Evolutionary conservation across 1,139 yeast genomes (phyloP), one percentile per base, ranked within the genome.

Genomic region (Blastobotrys illinoisensis): DNA sequence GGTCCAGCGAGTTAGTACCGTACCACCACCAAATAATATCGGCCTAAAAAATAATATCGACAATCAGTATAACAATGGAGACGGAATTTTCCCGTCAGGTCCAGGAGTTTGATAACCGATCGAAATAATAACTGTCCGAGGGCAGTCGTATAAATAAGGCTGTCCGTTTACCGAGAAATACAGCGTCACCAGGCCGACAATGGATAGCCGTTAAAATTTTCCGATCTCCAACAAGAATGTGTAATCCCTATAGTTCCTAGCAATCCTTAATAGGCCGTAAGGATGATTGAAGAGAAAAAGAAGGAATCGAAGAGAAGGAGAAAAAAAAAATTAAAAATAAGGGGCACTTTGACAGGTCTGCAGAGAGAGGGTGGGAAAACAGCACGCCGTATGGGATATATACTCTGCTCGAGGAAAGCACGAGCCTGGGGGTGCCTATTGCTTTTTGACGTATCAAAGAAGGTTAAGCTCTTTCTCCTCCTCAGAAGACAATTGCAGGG

Each of bases 321-420:
- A 6, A 18, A 46, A 19, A 47, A 36, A 19, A 24, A 18, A 46
- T 9, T 16, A 26, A 46, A 46, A 26, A 26, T 26, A 46, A 26
- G 49, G 49, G 49, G 49, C 13, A 16, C 16, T 23, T 13, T 24
- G 49, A 16, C 43, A 24, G 20, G 26, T 26, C 43, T 44, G 46
- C 24, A 44, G n/a, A 44, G 9, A 23, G 24, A 13, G 16, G 16
- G 11, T 3, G 40, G 40, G 16, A 32, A 32, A 32, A 32, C 40
- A 32, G 40, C 16, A 32, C 7, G 16, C 40, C 7, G 40, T n/a
- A 32, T 32, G 40, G 40, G 16, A 32, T 32, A 32, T 32, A 32
- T 32, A 32, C 40, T n/a, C 16, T 32, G 16, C 14, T 32, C 7
- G 16, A 32, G 40, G 40, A 11, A 11, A 32, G 16, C 40, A n/a